Conservation (phyloP, 305 asterid genomes). For the Salvia sclarea region DNA sequence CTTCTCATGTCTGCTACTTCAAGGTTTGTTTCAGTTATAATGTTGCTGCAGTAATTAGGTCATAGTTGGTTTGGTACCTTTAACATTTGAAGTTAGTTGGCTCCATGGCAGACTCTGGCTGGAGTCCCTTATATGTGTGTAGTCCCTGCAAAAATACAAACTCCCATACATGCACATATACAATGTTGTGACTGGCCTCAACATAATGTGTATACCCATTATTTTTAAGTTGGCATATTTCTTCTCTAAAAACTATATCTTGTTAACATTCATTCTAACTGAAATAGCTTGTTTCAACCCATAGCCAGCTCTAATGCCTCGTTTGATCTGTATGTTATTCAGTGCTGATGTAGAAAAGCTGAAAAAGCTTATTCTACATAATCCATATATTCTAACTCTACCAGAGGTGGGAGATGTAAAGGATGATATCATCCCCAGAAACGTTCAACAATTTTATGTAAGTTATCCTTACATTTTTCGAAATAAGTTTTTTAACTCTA, state of each 20-base stretch:
- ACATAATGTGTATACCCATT: background rate
- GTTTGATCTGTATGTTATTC: constrained; percentile 37
- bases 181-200: background rate
- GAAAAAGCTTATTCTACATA: constrained; percentile 84
- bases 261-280: constrained; percentile 7
- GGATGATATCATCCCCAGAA: constrained; percentile 79
- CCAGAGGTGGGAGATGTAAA: constrained; percentile 80
- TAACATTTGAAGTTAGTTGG: constrained; percentile 5
- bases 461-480: constrained; percentile 33
- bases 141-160: background rate
- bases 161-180: background rate
- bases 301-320: constrained; percentile 24
- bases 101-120: background rate
- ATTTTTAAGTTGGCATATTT: background rate
- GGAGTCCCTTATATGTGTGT: background rate
- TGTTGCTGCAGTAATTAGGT: constrained; percentile 15
- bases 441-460: constrained; percentile 89
- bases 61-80: constrained; percentile 2
- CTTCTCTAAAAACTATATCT: constrained; percentile 2
- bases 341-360: constrained; percentile 92
- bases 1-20: constrained; percentile 98
- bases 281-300: constrained; percentile 7
- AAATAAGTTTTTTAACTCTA: background rate
- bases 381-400: constrained; percentile 79
- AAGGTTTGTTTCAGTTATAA: constrained; percentile 49